Evolutionary conservation across 345 rosid genomes (phyloP).

Genomic region (Murraya koenigii): DNA sequence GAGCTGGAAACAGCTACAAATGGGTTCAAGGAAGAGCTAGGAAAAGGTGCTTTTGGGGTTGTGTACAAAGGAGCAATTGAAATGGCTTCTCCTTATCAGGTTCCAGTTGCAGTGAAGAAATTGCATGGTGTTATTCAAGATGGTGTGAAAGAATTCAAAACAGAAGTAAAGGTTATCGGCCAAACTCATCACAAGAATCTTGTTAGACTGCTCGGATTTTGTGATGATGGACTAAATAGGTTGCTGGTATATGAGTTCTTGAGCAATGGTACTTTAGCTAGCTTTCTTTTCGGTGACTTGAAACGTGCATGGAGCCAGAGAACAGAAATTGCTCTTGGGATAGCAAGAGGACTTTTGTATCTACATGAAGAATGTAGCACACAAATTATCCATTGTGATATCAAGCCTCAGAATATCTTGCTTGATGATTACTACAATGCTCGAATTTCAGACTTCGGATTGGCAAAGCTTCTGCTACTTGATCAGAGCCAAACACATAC

Average conservation of each 20-base stretch:
- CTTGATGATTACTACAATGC: slow-evolving; percentile 42
- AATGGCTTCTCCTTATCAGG: slow-evolving; percentile 11
- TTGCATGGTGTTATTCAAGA: slow-evolving; percentile 32
- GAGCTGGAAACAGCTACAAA: slow-evolving; percentile 35
- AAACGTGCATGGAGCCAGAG: slow-evolving; percentile 46
- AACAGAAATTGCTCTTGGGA: slow-evolving; percentile 38
- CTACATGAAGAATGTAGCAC: slow-evolving; percentile 58
- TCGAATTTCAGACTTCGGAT: slow-evolving; percentile 50
- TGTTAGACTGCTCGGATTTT: slow-evolving; percentile 46
- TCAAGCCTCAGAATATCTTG: slow-evolving; percentile 58
- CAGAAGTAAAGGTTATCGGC: slow-evolving; percentile 49
- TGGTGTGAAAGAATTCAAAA: slow-evolving; percentile 50
- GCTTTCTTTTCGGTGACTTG: slow-evolving; percentile 36
- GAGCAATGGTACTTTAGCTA: slow-evolving; percentile 47
- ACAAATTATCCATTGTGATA: slow-evolving; percentile 57
- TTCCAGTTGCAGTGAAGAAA: slow-evolving; percentile 51
- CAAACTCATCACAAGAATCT: slow-evolving; percentile 55
- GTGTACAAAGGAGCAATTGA: slow-evolving; percentile 29
- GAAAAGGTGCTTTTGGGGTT: slow-evolving; percentile 31
- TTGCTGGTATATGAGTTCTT: slow-evolving; percentile 52
- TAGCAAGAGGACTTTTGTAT: slow-evolving; percentile 51
- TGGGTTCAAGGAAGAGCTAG: slow-evolving; percentile 41
- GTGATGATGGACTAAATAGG: slow-evolving; percentile 45
- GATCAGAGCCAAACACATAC: slow-evolving; percentile 51
- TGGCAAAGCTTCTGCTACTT: slow-evolving; percentile 49